A percentile compares a stretch with the other conserved stretches of the same genome.
Evolutionary conservation across 495 filamentous ascomycete species (phyloP).

Genomic region (Xylaria bambusicola): DNA sequence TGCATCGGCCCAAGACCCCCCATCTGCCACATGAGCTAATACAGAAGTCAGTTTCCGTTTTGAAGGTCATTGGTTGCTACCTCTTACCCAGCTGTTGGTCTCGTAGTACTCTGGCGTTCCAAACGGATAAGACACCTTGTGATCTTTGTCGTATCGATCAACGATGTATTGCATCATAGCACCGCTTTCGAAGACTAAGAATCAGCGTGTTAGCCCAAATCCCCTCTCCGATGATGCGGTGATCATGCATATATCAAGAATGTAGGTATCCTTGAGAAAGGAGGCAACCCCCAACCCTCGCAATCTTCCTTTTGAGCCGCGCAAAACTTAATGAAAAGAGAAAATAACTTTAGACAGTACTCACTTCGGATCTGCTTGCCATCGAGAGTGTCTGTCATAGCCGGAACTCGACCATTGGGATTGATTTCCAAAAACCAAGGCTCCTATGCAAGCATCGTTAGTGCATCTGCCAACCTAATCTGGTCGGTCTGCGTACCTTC

Average conservation of each 20-base stretch:
- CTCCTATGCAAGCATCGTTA: slow-evolving; percentile 30
- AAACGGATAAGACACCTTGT: slow-evolving; percentile 80
- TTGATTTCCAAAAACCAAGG: slow-evolving; percentile 89
- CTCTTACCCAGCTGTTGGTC: slow-evolving; percentile 69
- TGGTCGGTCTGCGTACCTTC: slow-evolving; percentile 46
- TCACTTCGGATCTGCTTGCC: slow-evolving; percentile 63
- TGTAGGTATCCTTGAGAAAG: too few species aligned
- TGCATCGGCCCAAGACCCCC: slow-evolving; percentile 92
- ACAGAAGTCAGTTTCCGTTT: not conserved
- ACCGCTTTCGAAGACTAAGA: slow-evolving; percentile 74
- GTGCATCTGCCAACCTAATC: slow-evolving; percentile 51
- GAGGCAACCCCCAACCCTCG: too few species aligned
- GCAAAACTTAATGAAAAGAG: too few species aligned
- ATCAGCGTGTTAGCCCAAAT: not conserved
- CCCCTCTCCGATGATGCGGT: too few species aligned
- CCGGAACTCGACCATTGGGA: slow-evolving; percentile 94
- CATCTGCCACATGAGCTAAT: slow-evolving; percentile 52
- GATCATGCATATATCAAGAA: too few species aligned
- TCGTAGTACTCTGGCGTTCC: slow-evolving; percentile 78
- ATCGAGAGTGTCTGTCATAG: slow-evolving; percentile 79
- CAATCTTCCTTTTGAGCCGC: too few species aligned
- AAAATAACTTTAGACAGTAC: too few species aligned
- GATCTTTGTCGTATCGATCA: slow-evolving; percentile 74
- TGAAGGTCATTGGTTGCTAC: too few species aligned
- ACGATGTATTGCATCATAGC: slow-evolving; percentile 86